Percentiles rank a stretch among this genome's conserved stretches.
phyloP scores from a whole-genome alignment of 129 eudicot species.

The Helichrysum umbraculigerum region DNA sequence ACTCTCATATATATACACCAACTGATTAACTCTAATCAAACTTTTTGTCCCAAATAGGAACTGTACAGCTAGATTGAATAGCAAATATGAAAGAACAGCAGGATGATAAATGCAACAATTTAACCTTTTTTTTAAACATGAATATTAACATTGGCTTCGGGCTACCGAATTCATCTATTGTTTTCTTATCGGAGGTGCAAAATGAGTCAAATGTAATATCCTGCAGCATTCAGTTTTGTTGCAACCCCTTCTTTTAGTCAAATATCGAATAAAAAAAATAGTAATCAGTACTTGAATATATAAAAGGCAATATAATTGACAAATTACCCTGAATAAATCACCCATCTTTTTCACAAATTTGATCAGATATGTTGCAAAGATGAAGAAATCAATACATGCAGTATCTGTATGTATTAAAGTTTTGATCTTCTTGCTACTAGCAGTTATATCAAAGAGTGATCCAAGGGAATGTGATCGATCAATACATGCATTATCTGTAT shows the following conservation, averaged over 20 bases:
- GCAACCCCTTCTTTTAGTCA: neutral
- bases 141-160: too few species aligned
- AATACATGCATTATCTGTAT: too few species aligned
- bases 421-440: conserved; percentile 27
- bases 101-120: neutral
- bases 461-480: conserved; percentile 62
- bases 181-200: too few species aligned
- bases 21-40: too few species aligned
- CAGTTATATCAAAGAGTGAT: conserved; percentile 38
- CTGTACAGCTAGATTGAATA: too few species aligned
- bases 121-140: too few species aligned
- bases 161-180: too few species aligned
- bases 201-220: too few species aligned
- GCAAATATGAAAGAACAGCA: too few species aligned
- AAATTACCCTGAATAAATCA: neutral
- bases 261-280: neutral
- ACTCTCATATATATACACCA: too few species aligned
- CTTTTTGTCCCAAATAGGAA: too few species aligned
- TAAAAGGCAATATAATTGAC: neutral
- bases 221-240: neutral
- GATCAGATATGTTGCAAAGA: neutral
- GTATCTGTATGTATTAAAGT: conserved; percentile 8
- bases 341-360: neutral
- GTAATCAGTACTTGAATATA: neutral
- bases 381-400: conserved; percentile 20